These are phyloP conservation scores for Coccomyxa sp. DNA, from an alignment of 139 green algal species.

Conservation along the genomic window DNA sequence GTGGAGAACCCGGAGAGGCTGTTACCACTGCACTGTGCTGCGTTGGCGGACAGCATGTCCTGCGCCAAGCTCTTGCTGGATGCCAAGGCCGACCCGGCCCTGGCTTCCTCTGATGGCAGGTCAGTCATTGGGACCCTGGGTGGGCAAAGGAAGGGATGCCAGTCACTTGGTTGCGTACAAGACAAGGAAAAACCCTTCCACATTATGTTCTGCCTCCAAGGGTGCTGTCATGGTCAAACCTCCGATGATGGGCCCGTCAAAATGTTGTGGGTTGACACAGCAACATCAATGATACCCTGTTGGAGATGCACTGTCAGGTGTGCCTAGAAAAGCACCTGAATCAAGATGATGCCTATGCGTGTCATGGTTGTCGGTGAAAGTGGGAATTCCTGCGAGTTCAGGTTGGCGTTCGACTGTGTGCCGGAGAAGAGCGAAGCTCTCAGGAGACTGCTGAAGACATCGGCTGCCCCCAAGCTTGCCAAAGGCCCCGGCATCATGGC, in stretches of 20 bases:
- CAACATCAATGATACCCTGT: too few relatives aligned
- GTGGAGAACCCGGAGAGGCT: slow-evolving; percentile 13
- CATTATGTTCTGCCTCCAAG: too few relatives aligned
- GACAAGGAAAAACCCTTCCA: too few relatives aligned
- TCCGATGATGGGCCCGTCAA: too few relatives aligned
- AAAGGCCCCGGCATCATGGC: too few relatives aligned
- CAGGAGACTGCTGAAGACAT: not conserved
- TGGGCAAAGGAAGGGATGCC: too few relatives aligned
- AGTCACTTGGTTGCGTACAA: too few relatives aligned
- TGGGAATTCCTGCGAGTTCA: not conserved
- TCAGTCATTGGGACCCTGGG: not conserved
- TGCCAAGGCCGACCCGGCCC: slow-evolving; percentile 6
- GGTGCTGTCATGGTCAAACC: too few relatives aligned
- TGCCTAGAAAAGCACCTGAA: too few relatives aligned
- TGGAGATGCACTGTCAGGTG: too few relatives aligned
- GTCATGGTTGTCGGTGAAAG: not conserved
- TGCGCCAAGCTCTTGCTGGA: slow-evolving; percentile 41
- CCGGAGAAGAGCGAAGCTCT: not conserved
- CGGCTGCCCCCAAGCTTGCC: not conserved
- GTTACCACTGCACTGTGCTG: slow-evolving; percentile 44
- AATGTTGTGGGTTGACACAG: too few relatives aligned
- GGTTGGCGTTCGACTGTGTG: not conserved
- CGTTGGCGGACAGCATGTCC: slow-evolving; percentile 22
- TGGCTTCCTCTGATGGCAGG: slow-evolving; percentile 8
- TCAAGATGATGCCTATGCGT: too few relatives aligned